phyloP scores from a whole-genome alignment of 306 rosid species.

The Datisca glomerata region DNA sequence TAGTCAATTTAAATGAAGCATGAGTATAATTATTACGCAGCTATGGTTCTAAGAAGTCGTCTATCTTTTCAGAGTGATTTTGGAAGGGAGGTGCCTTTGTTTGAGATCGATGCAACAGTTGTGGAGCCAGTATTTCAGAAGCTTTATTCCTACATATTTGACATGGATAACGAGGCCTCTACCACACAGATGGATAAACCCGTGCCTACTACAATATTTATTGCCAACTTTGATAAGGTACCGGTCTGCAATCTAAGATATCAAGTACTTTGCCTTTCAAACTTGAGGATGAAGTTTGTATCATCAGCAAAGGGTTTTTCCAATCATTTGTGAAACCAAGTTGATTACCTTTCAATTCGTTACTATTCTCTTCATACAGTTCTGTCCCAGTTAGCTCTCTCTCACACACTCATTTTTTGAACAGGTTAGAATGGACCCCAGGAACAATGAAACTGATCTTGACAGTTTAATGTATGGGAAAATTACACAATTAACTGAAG shows the following conservation, averaged over 20 bases:
- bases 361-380: not conserved
- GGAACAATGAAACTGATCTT: slow-evolving; percentile 63
- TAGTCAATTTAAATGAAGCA: not conserved
- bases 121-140: slow-evolving; percentile 81
- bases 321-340: not conserved
- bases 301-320: not conserved
- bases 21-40: not conserved
- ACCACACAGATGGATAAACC: slow-evolving; percentile 46
- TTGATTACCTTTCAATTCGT: slow-evolving; percentile 6
- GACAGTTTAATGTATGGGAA: slow-evolving; percentile 61
- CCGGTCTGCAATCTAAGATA: slow-evolving; percentile 9
- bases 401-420: slow-evolving; percentile 11
- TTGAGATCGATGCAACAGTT: slow-evolving; percentile 78
- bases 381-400: not conserved
- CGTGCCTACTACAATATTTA: slow-evolving; percentile 62
- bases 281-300: not conserved
- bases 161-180: slow-evolving; percentile 37
- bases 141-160: slow-evolving; percentile 72
- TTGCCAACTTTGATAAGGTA: slow-evolving; percentile 95
- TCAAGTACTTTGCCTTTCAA: too few species aligned
- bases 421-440: slow-evolving; percentile 87
- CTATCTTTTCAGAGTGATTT: slow-evolving; percentile 47
- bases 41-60: slow-evolving; percentile 13
- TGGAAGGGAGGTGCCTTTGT: slow-evolving; percentile 85
- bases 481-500: slow-evolving; percentile 55